phyloP scores from a whole-genome alignment of 805 yeast species.

The Limtongozyma cylindracea region DNA sequence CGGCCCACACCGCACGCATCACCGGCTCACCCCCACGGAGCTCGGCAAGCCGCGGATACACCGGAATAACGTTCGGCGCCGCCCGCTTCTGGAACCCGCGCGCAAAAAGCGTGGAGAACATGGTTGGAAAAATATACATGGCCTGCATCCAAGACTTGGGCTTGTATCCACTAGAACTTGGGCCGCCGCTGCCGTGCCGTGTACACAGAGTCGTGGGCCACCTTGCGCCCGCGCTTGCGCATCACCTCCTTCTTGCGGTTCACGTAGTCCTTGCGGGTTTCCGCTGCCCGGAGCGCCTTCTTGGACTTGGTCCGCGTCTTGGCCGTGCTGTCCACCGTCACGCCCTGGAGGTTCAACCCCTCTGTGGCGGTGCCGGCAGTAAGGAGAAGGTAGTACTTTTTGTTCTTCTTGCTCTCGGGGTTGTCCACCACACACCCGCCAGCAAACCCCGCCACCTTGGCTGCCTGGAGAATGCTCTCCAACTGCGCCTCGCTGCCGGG shows the following conservation, averaged over 20 bases:
- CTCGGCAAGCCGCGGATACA: conserved; percentile 23
- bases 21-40: conserved; percentile 19
- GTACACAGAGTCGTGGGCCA: conserved; percentile 75
- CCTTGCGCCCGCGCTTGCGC: conserved; percentile 76
- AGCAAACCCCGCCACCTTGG: conserved; percentile 85
- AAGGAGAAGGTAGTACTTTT: conserved; percentile 72
- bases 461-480: conserved; percentile 53
- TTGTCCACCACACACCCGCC: conserved; percentile 91
- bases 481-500: conserved; percentile 78
- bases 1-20: conserved; percentile 18
- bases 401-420: conserved; percentile 78
- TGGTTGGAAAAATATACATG: too few species aligned
- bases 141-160: too few species aligned
- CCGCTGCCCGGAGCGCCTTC: conserved; percentile 37
- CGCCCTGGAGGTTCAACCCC: conserved; percentile 54
- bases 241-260: conserved; percentile 79
- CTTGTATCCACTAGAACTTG: conserved; percentile 6
- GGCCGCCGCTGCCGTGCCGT: conserved; percentile 51
- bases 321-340: conserved; percentile 39
- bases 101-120: too few species aligned
- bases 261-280: conserved; percentile 60
- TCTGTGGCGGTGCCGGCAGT: conserved; percentile 68
- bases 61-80: conserved; percentile 1
- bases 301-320: conserved; percentile 16
- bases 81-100: too few species aligned